Evolutionary conservation across 306 rosid genomes (phyloP), one percentile per base, ranked within the genome.

Genomic region (Dalbergia oliveri): DNA sequence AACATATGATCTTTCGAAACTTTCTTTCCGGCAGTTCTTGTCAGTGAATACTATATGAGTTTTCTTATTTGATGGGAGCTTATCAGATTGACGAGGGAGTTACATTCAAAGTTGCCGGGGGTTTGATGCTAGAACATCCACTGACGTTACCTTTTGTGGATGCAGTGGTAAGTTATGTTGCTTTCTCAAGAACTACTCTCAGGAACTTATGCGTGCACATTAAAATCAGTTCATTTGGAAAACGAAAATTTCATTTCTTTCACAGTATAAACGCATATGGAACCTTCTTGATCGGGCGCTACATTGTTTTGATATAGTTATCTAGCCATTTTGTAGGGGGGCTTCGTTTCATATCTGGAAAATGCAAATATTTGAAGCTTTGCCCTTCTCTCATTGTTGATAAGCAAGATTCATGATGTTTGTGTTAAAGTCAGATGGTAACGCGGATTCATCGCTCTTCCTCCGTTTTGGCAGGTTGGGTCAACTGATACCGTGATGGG

Each of bases 111-210:
- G 97, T 90, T 71, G 97, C 94, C 8, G 96, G 97, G 41, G 99
- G 99, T 80, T 84, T 95, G 89, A 93, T 91, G 89, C 92, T 93
- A 80, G 97, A 95, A 86, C 93, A 95, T 90, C 99, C 99, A 35
- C 58, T 95, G 82, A 93, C 91, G 37, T 82, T 76, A 63, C 98
- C 98, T 33, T 91, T 91, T 79, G 97, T 91, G 35, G 97, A 95
- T 78, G 89, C 96, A 6, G 98, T 93, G 91, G 99, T 95, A 80
- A 88, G 94, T 66, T 65, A 47, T 63, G 72, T 51, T 81, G 9
- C 72, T 21, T 68, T 73, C 72, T 34, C 57, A 26, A 63, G 8
- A 35, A 15, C 82, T 47, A 50, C 44, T 10, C 54, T 31, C 66
- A 79, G 41, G 35, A 65, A 19, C 34, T 66, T 67, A 64, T 57